Evolutionary conservation across 257 asterid species (phyloP), one percentile per base, ranked within the genome.

Genomic region (Craterostigma plantagineum): DNA sequence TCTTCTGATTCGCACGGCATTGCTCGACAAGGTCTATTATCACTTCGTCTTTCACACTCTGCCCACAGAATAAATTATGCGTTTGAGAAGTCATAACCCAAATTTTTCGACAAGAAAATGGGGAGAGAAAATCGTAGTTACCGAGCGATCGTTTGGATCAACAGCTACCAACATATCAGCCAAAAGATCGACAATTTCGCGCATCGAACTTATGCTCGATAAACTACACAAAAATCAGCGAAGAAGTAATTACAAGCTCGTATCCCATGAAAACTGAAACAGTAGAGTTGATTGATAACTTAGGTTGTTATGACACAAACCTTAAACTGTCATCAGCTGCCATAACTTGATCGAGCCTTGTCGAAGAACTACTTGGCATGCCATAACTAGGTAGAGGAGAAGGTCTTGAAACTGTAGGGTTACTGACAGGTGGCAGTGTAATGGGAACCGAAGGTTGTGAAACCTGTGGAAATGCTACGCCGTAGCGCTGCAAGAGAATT

Each of bases 301-400:
- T n/a, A n/a, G n/a, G n/a, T n/a, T n/a, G n/a, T 15, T 35, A 9
- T 16, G 1, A 43, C 45, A 48, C 49, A 45, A 51, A 82, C 99
- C 99, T 77, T 52, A 90, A 52, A 54, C 27, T 75, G 62, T 56
- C 76, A 39, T 79, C 94, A 5, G 71, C 76, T 48, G 72, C 82
- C 99, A 90, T 83, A 38, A 83, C 94, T 65, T 83, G 80, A 48
- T 77, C 92, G 16, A 90, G 99, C 63, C 91, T 71, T 4, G 73
- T 67, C 14, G 94, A 64, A 49, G 99, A 83, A 57, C 75, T 79
- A 65, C 75, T 75, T 13, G 99, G 84, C 92, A 83, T 90, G 55
- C 96, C 99, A 63, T 79, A 71, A 55, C 92, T 77, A 41, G 94
- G 84, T 57, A 69, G 96, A 43, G 87, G 77, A 42, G n/a, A n/a